phyloP scores from a whole-genome alignment of 371 early-diverging fungal species.

The Circinella umbellata region DNA sequence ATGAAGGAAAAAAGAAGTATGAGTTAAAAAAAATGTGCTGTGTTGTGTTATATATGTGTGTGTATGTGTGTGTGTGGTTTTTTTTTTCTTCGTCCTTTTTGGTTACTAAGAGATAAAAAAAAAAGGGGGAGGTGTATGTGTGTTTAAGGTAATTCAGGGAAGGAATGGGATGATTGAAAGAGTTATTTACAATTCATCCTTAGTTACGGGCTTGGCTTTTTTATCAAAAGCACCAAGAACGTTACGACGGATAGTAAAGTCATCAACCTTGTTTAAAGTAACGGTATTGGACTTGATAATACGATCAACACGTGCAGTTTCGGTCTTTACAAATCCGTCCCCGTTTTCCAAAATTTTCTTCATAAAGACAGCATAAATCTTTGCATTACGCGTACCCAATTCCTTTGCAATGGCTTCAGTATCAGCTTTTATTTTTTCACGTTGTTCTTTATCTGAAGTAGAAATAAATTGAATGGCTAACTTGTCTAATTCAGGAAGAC shows the following conservation, averaged over 20 bases:
- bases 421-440: slow-evolving; percentile 41
- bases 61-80: background rate
- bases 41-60: background rate
- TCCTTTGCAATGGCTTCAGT: slow-evolving; percentile 38
- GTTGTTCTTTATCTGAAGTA: slow-evolving; percentile 46
- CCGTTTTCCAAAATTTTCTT: slow-evolving; percentile 67
- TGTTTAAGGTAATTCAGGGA: background rate
- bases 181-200: slow-evolving; percentile 25
- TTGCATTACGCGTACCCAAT: slow-evolving; percentile 50
- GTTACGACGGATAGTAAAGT: slow-evolving; percentile 77
- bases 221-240: slow-evolving; percentile 68
- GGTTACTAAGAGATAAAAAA: too few species aligned
- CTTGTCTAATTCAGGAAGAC: slow-evolving; percentile 69
- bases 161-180: background rate
- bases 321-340: slow-evolving; percentile 65
- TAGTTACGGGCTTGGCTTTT: slow-evolving; percentile 41
- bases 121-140: background rate
- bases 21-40: too few species aligned
- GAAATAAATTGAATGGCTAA: slow-evolving; percentile 66
- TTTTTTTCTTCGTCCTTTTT: too few species aligned
- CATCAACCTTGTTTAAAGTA: slow-evolving; percentile 68
- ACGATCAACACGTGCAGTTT: slow-evolving; percentile 73
- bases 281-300: slow-evolving; percentile 66
- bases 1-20: background rate
- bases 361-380: slow-evolving; percentile 79